Evolutionary conservation across 2,329 filamentous ascomycete genomes (phyloP), one percentile per base, ranked within the genome.

Genomic region (Septoria linicola): DNA sequence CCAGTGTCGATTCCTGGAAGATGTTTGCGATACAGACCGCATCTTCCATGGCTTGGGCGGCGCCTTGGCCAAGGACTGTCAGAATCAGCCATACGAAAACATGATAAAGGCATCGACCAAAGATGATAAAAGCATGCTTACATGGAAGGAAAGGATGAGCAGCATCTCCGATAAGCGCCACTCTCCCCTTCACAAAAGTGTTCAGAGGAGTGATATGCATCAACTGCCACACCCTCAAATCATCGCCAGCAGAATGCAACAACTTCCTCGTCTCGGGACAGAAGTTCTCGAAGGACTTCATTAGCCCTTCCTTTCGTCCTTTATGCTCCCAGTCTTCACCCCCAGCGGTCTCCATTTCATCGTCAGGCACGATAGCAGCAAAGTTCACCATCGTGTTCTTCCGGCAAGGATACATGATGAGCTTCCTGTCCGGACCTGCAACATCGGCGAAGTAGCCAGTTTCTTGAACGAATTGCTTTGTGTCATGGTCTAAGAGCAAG

Each of bases 31-130:
- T 63, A 0, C 81, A 76, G 0, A 78, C 78, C 0, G 78, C 83
- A 55, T 88, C 84, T 63, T 88, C 84, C 35, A 87, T 85, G 0
- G 84, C 84, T 53, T 80, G 73, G 0, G 70, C 82, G 8, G 77
- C 84, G 1, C 83, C 83, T 62, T 84, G 81, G 0, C 78, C 82
- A 65, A 82, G 80, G 54, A 81, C 78, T 56, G 20, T 17, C 5
- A n/a, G 8, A 8, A 31, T 34, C 31, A 4, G 13, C 31, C 13
- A 17, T 19, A 13, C 19, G 10, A 17, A 10, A 1, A 17, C 36
- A 16, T 1, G 8, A 13, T n/a, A 4, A 23, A 30, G 31, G 5
- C 16, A 6, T 14, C 13, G 14, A 49, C n/a, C n/a, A n/a, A n/a
- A n/a, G n/a, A n/a, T n/a, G n/a, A n/a, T n/a, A n/a, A n/a, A n/a